Percentiles rank a stretch among this genome's conserved stretches.
phyloP scores from a whole-genome alignment of 2,329 filamentous ascomycete genomes.

The Ascocoryne sarcoides region DNA sequence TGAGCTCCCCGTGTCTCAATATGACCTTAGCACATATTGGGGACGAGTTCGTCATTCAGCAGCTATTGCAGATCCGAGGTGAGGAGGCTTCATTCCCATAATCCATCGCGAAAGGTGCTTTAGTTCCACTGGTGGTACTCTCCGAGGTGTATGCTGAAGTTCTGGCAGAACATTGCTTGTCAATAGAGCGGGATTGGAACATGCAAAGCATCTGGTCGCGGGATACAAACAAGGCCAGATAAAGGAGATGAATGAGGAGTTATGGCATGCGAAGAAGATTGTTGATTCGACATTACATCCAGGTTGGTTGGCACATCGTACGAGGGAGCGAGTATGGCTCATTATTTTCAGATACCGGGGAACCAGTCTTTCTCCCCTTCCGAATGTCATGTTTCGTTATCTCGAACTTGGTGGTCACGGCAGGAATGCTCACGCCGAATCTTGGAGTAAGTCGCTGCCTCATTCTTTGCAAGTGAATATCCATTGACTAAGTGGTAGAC shows the following conservation, averaged over 20 bases:
- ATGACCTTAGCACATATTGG: slow-evolving; percentile 91
- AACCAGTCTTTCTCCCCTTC: slow-evolving; percentile 87
- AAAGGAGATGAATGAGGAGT: slow-evolving; percentile 72
- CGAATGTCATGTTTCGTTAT: slow-evolving; percentile 95
- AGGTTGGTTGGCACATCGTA: slow-evolving; percentile 45
- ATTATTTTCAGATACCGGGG: slow-evolving; percentile 64
- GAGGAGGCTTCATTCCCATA: slow-evolving; percentile 35
- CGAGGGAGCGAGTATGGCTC: slow-evolving; percentile 3
- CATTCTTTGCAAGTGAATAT: neutral
- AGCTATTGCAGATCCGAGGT: slow-evolving; percentile 92
- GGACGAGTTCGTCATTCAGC: slow-evolving; percentile 85
- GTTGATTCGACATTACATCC: slow-evolving; percentile 95
- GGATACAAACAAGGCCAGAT: slow-evolving; percentile 81
- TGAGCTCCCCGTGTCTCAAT: slow-evolving; percentile 83
- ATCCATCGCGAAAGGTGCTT: slow-evolving; percentile 1
- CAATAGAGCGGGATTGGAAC: slow-evolving; percentile 66
- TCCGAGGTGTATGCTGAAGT: slow-evolving; percentile 1
- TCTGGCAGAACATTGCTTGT: slow-evolving; percentile 71
- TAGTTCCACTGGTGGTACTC: slow-evolving; percentile 2
- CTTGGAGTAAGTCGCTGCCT: slow-evolving; percentile 47
- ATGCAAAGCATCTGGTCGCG: slow-evolving; percentile 73
- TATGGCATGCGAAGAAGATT: slow-evolving; percentile 95
- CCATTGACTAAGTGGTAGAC: slow-evolving; percentile 43
- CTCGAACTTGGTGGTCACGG: slow-evolving; percentile 89
- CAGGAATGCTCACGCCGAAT: slow-evolving; percentile 90